Base-by-base conservation (phyloP, 768 basidiomycete species). In the Termitomyces sp. region DNA sequence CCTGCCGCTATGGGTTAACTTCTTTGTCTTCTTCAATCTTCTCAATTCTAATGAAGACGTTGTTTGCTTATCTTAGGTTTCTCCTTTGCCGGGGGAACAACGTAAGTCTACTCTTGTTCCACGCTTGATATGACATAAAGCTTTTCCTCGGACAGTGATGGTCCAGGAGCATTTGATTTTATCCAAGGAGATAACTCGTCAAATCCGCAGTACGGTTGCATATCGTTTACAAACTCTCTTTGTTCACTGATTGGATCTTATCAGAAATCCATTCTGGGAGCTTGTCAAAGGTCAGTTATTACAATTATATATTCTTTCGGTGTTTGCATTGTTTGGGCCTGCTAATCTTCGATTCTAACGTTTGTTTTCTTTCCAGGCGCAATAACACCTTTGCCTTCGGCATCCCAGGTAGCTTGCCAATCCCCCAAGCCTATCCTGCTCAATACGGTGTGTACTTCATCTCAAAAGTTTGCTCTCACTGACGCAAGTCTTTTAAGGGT, bases 81-180 rank as follows among this genome's bases (percentile, higher is more conserved):
- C 66, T 76, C 81, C 0, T 91, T 91, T 60, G 89, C 88, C 15
- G 89, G 87, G 44, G 89, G 89, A 66, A 91, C 88, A 27, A 89
- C 88, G 87, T 88, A 55, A 69, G 80, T 68, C 11, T 48, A 42
- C 27, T 60, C 7, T 22, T 44, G n/a, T 56, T 36, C 48, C 42
- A 5, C 32, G 18, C 12, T 52, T 33, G 46, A 27, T 27, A 27
- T 39, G 48, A 52, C 50, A 50, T 16, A 35, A 38, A 31, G 25
- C 18, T 50, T 27, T 27, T 31, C 40, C 40, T 18, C n/a, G 22
- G 16, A 33, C 58, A 85, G 84, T n/a, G 89, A 91, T 68, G 89
- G 90, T 0, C 89, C 90, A 3, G 90, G 90, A 18, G 81, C 82
- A 1, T 84, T 91, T 57, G 87, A 90, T 67, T 92, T 91, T 59